Conservation (phyloP, 371 early-diverging fungal species). For the Syncephalastrum racemosum region DNA sequence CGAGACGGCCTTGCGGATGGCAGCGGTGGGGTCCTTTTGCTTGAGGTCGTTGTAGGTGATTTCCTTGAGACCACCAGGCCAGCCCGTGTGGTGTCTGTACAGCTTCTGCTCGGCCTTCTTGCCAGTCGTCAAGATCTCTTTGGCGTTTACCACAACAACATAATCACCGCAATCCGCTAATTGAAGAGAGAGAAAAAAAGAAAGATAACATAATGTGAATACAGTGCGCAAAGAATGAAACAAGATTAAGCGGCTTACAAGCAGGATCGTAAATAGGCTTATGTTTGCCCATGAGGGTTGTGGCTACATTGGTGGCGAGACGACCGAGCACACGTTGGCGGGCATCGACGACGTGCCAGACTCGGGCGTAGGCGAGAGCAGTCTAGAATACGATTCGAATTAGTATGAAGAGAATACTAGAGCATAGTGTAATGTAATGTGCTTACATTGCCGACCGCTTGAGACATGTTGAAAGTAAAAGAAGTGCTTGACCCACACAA, state of each 20-base stretch:
- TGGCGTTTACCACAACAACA: constrained; percentile 95
- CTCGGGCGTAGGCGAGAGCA: constrained; percentile 88
- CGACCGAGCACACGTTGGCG: constrained; percentile 87
- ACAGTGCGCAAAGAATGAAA: not conserved
- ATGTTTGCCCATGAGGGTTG: constrained; percentile 96
- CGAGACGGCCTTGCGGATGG: constrained; percentile 89
- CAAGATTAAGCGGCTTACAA: constrained; percentile 45
- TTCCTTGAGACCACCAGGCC: constrained; percentile 91
- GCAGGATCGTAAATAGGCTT: constrained; percentile 95
- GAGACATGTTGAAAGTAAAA: constrained; percentile 71
- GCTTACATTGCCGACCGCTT: constrained; percentile 64
- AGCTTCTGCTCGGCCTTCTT: constrained; percentile 87
- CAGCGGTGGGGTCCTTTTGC: constrained; percentile 78
- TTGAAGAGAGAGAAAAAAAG: constrained; percentile 4
- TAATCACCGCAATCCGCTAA: constrained; percentile 96
- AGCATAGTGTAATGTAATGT: not conserved
- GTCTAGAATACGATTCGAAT: constrained; percentile 54
- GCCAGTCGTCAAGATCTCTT: constrained; percentile 81
- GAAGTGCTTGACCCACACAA: constrained; percentile 19
- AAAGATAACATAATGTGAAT: constrained; percentile 3
- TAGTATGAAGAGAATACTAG: not conserved
- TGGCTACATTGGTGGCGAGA: constrained; percentile 84
- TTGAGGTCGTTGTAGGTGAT: constrained; percentile 73
- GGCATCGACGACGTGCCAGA: constrained; percentile 97
- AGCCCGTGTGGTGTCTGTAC: constrained; percentile 89